These are phyloP conservation scores for Cytauxzoon felis DNA, from an alignment of 169 alveolate genomes.

Conservation along the genomic window DNA sequence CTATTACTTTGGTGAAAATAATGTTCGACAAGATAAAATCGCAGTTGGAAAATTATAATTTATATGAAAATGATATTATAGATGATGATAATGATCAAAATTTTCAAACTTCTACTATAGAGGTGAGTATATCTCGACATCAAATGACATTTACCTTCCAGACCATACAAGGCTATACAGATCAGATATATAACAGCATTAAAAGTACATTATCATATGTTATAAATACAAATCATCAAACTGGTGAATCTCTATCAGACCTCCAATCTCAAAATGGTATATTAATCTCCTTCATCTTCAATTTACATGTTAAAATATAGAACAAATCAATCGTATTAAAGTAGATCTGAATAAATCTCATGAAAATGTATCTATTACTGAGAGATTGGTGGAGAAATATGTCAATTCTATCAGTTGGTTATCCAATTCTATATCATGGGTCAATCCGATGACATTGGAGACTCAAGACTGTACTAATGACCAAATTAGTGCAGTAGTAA, in stretches of 20 bases:
- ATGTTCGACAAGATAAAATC: not conserved
- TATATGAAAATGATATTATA: not conserved
- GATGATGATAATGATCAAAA: not conserved
- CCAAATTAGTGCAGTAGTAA: not conserved
- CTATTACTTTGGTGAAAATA: not conserved
- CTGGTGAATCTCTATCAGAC: constrained; percentile 35
- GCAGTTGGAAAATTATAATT: not conserved
- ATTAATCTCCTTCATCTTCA: not conserved
- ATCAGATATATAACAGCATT: constrained; percentile 15
- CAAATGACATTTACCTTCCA: not conserved
- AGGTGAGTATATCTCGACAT: not conserved
- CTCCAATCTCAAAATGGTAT: constrained; percentile 59
- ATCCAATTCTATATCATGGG: constrained; percentile 34
- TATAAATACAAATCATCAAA: constrained; percentile 29
- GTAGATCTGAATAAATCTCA: constrained; percentile 30
- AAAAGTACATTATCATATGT: constrained; percentile 21
- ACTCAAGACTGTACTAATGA: not conserved
- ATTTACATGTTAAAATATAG: not conserved
- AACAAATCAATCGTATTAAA: constrained; percentile 43
- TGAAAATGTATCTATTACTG: constrained; percentile 28
- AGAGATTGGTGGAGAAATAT: constrained; percentile 41
- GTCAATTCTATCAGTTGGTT: constrained; percentile 52
- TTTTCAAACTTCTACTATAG: not conserved
- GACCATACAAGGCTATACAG: constrained; percentile 15
- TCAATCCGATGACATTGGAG: not conserved